Evolutionary conservation across 2,329 filamentous ascomycete species (phyloP), one percentile per base, ranked within the genome.

Genomic region (Juglanconis sp.): DNA sequence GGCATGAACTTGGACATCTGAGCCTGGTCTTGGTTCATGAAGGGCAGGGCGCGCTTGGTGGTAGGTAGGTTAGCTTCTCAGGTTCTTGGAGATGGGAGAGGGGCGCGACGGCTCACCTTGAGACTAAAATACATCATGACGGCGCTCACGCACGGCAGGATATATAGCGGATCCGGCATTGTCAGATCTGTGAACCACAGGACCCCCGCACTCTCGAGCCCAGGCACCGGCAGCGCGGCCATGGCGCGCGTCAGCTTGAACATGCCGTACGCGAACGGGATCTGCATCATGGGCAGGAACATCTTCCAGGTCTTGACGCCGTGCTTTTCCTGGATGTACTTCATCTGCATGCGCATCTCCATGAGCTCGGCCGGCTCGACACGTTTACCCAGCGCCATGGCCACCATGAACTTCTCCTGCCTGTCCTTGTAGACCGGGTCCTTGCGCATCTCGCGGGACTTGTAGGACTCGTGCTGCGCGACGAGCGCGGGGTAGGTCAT

Each of bases 131-230:
- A 83, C 73, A 89, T 81, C 57, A 85, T 69, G 7, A 70, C 73
- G 1, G 86, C 81, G 3, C 87, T 85, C 1, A 81, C 60, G 3
- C 85, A 64, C 1, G 95, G 95, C 36, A 98, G 76, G 46, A 95
- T 72, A 67, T 85, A 94, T 68, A 81, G 88, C 0, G 95, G 94
- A 73, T 99, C 95, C 2, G 84, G 73, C 30, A 86, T 70, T 0
- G 91, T 88, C 64, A 99, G 74, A 72, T 98, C 90, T 1, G 78
- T 75, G 66, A 98, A 84, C 95, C 95, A 99, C 46, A 87, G 75
- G 40, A 87, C 75, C 3, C 90, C 88, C 36, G 90, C 90, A 1
- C 76, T 77, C 67, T 90, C 84, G 65, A 98, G 73, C 1, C 86
- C 88, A 0, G 94, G 94, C 5, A 97, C 91, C 4, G 94, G 94